Evolutionary conservation across 2,329 filamentous ascomycete species (phyloP), one percentile per base, ranked within the genome.

Genomic region (Didymella arachidicola): DNA sequence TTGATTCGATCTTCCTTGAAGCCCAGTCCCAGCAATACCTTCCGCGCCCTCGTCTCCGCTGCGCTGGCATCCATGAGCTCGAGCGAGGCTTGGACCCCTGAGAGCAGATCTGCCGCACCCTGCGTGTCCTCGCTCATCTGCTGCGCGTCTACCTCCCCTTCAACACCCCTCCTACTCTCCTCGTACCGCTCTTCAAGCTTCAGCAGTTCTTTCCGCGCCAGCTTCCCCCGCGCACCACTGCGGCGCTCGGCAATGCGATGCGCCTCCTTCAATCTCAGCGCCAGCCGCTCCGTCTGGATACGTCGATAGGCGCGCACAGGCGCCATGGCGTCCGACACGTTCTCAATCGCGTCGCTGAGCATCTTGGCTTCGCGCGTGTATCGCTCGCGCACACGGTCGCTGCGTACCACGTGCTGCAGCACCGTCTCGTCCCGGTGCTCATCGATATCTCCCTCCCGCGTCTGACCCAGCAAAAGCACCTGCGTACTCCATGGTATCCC

Each of bases 171-270:
- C 10, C 74, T 74, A 38, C 81, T 76, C 0, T 86, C 88, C 44
- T 86, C 83, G 2, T 91, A 81, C 16, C 84, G 83, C 62, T 87
- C 87, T 70, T 96, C 92, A 27, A 88, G 84, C 4, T 84, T 84
- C 48, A 87, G 86, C 18, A 95, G 77, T 1, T 87, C 85, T 68
- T 95, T 94, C n/a, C 91, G 82, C 0, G 91, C 91, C 60, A 89
- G 84, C 71, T 90, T 79, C 0, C 92, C 92, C 41, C 92, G 80
- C 1, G 90, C 85, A 32, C 92, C 92, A 68, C 91, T 94, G 50
- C 91, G 82, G 39, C 92, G 78, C 41, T 86, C 82, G 7, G 91
- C 91, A 70, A 92, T 87, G 64, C 93, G 91, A 68, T 91, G 87
- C 0, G 88, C 83, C 19, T 88, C 83, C 55, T 90, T 91, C 3